Evolutionary conservation across 179 eudicot species (phyloP).

Genomic region (Heliamphora ciliata): DNA sequence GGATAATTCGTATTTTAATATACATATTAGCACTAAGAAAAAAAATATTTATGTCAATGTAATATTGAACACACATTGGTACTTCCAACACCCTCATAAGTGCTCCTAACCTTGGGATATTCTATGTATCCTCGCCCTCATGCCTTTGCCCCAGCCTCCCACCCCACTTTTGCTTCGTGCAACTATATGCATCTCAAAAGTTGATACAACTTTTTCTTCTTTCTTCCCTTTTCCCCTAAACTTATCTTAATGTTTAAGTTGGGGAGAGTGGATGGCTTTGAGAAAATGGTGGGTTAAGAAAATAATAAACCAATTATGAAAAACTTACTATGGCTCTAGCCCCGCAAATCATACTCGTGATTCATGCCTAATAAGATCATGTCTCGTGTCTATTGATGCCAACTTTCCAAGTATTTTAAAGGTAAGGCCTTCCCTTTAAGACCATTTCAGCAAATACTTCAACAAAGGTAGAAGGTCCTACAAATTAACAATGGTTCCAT

Average conservation of each 20-base stretch:
- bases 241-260: background rate
- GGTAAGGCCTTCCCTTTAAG: background rate
- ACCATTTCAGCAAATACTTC: background rate
- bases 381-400: background rate
- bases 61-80: too few relatives aligned
- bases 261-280: background rate
- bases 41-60: too few relatives aligned
- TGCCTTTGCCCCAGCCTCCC: too few relatives aligned
- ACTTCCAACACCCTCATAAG: too few relatives aligned
- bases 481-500: background rate
- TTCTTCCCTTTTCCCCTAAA: background rate
- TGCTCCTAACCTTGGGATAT: too few relatives aligned
- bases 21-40: too few relatives aligned
- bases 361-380: too few relatives aligned
- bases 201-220: background rate
- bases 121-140: too few relatives aligned
- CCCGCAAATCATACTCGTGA: background rate
- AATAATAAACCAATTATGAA: background rate
- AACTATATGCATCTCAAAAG: too few relatives aligned
- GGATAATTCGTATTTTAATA: too few relatives aligned
- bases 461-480: background rate
- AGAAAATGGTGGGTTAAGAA: background rate
- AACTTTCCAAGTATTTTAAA: too few relatives aligned
- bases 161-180: too few relatives aligned
- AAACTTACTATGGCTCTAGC: background rate